Base-by-base conservation (phyloP, 768 basidiomycete species). In the Asterophora parasitica region DNA sequence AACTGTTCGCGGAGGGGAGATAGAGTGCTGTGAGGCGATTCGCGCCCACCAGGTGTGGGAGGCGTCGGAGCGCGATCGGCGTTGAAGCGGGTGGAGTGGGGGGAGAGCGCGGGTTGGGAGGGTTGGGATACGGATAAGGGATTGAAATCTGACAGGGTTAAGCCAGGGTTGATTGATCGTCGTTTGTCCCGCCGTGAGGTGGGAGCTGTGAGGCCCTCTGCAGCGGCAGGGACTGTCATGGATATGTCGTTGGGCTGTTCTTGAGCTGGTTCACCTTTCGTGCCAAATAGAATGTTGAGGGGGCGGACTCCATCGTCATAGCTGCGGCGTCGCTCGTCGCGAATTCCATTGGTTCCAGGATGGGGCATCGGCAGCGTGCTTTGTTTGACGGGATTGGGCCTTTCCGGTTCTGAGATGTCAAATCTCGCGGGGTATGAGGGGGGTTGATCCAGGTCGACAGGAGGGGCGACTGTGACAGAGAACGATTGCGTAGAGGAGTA, bases 131-230 rank as follows among this genome's bases (percentile, higher is more conserved):
- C 52, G 19, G 53, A 44, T 34, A 57, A 48, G 8, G 58, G 40
- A 37, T 58, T 66, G 49, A 70, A 64, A 50, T 67, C 60, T 27
- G 66, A 59, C 46, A 75, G 56, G 4, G 61, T 52, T 17, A 75
- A 58, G 36, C 67, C 73, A 6, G 75, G 75, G 53, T 77, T 76
- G 42, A 77, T 77, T 30, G 77, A 76, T 38, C 73, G 70, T 33
- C 74, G 71, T 56, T 71, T 75, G 31, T 74, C 71, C 31, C 65
- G 65, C 16, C 66, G 62, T 5, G 73, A 67, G 4, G 72, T 70
- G 30, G 60, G 51, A 10, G 66, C 69, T 39, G 62, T 58, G 30
- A 72, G 64, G 16, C 64, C 61, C 17, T 65, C 65, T 23, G 63
- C 48, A 9, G 36, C 15, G n/a, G 55, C 42, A 40, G 62, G 51